Evolutionary conservation across 1,284 basidiomycete species (phyloP), one percentile per base, ranked within the genome.

Genomic region (Anthracocystis panici-leucophaei): DNA sequence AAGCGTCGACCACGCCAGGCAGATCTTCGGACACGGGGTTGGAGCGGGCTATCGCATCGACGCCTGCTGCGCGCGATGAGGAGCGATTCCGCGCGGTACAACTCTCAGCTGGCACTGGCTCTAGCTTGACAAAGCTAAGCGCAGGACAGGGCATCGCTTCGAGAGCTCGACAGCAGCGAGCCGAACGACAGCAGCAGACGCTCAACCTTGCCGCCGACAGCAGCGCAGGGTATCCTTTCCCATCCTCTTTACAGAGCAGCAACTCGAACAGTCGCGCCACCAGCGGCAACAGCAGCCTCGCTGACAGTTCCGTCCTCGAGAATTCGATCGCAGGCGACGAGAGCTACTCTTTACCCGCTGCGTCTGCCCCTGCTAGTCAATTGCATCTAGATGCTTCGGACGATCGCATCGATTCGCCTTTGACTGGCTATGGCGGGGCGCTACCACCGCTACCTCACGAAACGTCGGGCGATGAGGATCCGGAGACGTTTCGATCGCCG

Each of bases 311-410:
- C 2, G 48, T 66, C 18, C 18, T 74, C 38, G 72, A 75, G 18
- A 70, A 51, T 11, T 75, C 72, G n/a, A 40, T 78, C 14, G 77
- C 74, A 1, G 77, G 77, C 6, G 77, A 78, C 45, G 77, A 78
- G 42, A 78, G 77, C 52, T 78, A 78, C 51, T 58, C 49, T 8
- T 44, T 76, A 6, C 69, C 75, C 14, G 45, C 59, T 6, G 56
- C 60, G 27, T 54, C 50, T 6, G 56, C 60, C 27, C 54, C 50
- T 10, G 31, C 54, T 7, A 52, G 35, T 2, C n/a, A 40, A n/a
- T 11, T n/a, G 23, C 50, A 29, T 1, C 6, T 40, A 5, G n/a
- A 46, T 5, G 45, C 44, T 11, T 44, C 49, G n/a, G 35, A 46
- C 5, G 42, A 41, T 23, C 38, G n/a, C 18, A 41, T 54, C n/a